Percentiles rank a stretch among this genome's conserved stretches.
Conservation (phyloP, 805 yeast species). For the Candida broadrunensis region DNA sequence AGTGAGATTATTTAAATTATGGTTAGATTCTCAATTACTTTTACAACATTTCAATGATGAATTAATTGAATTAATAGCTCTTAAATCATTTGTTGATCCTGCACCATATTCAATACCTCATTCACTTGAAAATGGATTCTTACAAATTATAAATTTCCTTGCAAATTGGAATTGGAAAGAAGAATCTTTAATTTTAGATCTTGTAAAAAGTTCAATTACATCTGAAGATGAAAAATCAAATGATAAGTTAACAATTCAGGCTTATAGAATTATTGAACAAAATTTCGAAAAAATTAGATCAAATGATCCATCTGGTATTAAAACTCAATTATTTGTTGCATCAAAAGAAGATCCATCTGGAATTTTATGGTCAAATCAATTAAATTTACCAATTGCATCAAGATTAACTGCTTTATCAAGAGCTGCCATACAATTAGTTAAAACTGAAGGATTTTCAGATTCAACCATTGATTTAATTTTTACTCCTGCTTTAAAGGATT, state of each 20-base stretch:
- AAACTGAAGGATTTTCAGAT: slow-evolving; percentile 39
- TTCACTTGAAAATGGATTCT: slow-evolving; percentile 76
- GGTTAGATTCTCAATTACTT: slow-evolving; percentile 84
- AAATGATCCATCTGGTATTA: slow-evolving; percentile 77
- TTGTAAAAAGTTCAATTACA: slow-evolving; percentile 44
- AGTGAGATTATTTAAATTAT: slow-evolving; percentile 79
- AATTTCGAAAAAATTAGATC: slow-evolving; percentile 69
- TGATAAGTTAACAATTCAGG: slow-evolving; percentile 60
- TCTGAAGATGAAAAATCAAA: slow-evolving; percentile 44
- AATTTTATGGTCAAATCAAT: slow-evolving; percentile 68
- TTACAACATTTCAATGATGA: slow-evolving; percentile 73
- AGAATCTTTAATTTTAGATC: slow-evolving; percentile 76
- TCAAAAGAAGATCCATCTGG: slow-evolving; percentile 87
- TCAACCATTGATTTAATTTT: slow-evolving; percentile 55
- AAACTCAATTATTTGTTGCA: slow-evolving; percentile 78
- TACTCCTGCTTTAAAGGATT: slow-evolving; percentile 80
- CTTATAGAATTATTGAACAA: slow-evolving; percentile 58
- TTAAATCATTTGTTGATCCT: slow-evolving; percentile 82
- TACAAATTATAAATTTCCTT: slow-evolving; percentile 66
- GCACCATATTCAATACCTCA: slow-evolving; percentile 83
- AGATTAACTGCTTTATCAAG: slow-evolving; percentile 85
- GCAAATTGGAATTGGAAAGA: slow-evolving; percentile 94
- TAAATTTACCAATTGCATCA: slow-evolving; percentile 72
- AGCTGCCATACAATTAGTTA: slow-evolving; percentile 60
- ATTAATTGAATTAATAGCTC: slow-evolving; percentile 74